These are phyloP conservation scores for Tetraselmis chui DNA, from an alignment of 139 green algal genomes.

Conservation along the genomic window DNA sequence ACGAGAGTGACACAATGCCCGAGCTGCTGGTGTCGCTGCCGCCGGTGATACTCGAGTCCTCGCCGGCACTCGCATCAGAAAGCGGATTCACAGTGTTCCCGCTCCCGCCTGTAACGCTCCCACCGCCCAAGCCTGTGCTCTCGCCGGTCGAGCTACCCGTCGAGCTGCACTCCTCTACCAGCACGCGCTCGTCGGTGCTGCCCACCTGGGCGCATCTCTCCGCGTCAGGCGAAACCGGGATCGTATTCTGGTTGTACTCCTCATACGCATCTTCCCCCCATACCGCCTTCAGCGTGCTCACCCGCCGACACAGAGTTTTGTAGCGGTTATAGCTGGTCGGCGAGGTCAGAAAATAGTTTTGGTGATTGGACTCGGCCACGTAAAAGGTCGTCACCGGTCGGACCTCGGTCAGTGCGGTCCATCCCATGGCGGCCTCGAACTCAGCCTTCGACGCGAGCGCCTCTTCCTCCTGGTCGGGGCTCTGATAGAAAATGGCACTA, in stretches of 20 bases:
- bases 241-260: neutral
- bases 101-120: no score
- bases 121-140: no score
- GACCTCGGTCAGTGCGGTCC: neutral
- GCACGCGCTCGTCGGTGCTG: neutral
- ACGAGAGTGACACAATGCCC: no score
- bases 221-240: neutral
- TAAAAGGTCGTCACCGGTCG: neutral
- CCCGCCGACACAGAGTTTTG: neutral
- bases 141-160: neutral
- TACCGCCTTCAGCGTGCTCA: neutral
- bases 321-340: neutral
- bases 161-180: neutral
- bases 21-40: no score
- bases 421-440: neutral
- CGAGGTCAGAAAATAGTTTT: neutral
- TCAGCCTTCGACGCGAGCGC: neutral
- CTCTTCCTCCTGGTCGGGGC: conserved; percentile 5
- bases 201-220: neutral
- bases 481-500: conserved; percentile 11
- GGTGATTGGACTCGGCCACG: neutral
- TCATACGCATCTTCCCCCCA: neutral
- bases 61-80: no score
- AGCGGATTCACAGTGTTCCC: no score
- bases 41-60: no score